These are phyloP conservation scores for Backusella luteola DNA, from an alignment of 192 early-diverging fungal species.

Conservation along the genomic window DNA sequence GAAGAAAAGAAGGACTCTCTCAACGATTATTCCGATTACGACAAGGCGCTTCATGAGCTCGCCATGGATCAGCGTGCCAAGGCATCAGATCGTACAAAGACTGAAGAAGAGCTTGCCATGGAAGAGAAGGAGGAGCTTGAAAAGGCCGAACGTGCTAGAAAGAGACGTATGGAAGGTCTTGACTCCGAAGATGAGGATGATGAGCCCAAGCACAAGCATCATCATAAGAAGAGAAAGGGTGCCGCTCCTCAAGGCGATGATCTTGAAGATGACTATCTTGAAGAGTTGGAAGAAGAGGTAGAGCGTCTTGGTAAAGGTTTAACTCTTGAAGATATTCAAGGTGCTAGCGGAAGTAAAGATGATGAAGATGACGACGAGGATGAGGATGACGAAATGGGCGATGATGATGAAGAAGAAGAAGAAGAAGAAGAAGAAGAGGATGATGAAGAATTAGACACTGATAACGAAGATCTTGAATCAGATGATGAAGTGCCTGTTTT, in stretches of 20 bases:
- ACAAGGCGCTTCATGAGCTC: slow-evolving; percentile 79
- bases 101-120: slow-evolving; percentile 87
- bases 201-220: slow-evolving; percentile 10
- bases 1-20: slow-evolving; percentile 29
- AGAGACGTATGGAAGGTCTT: slow-evolving; percentile 83
- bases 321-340: slow-evolving; percentile 32
- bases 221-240: slow-evolving; percentile 48
- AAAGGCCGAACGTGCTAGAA: slow-evolving; percentile 75
- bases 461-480: slow-evolving; percentile 50
- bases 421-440: slow-evolving; percentile 48
- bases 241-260: slow-evolving; percentile 61
- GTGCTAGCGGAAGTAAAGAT: slow-evolving; percentile 26
- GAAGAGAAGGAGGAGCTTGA: slow-evolving; percentile 87
- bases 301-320: slow-evolving; percentile 37
- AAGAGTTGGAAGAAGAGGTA: slow-evolving; percentile 40
- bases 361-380: slow-evolving; percentile 28
- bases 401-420: slow-evolving; percentile 41
- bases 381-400: slow-evolving; percentile 31
- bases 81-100: slow-evolving; percentile 90
- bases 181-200: slow-evolving; percentile 51
- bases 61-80: slow-evolving; percentile 80
- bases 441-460: slow-evolving; percentile 38
- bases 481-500: slow-evolving; percentile 33
- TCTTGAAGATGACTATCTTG: slow-evolving; percentile 67
- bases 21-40: slow-evolving; percentile 71